These are phyloP conservation scores for Daldinia grandis DNA, from an alignment of 495 filamentous ascomycete species.

Conservation along the genomic window DNA sequence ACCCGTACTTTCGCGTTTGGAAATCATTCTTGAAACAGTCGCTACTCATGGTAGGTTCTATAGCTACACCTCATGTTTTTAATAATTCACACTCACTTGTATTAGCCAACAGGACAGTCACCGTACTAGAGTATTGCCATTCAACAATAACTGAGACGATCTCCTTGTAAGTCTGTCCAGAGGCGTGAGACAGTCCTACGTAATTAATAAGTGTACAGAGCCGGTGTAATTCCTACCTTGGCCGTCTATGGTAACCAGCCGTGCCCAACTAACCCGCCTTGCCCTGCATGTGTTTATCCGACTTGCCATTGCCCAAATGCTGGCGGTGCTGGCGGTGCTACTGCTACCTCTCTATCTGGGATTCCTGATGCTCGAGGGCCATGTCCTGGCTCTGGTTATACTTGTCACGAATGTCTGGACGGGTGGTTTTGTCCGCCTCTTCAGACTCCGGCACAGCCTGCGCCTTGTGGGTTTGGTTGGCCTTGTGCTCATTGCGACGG, in stretches of 20 bases:
- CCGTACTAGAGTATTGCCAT: constrained; percentile 15
- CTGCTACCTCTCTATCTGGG: constrained; percentile 18
- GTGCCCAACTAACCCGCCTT: constrained; percentile 34
- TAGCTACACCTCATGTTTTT: background rate
- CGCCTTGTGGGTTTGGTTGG: constrained; percentile 55
- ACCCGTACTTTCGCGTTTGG: constrained; percentile 9
- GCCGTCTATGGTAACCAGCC: constrained; percentile 20
- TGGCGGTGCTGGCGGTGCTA: background rate
- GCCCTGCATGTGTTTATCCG: constrained; percentile 20
- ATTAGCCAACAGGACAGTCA: background rate
- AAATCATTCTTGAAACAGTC: constrained; percentile 2
- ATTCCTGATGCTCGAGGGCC: constrained; percentile 40
- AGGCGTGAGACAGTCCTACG: background rate
- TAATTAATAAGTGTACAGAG: constrained; percentile 23
- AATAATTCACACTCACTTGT: background rate
- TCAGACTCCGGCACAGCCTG: constrained; percentile 51
- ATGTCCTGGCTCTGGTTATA: constrained; percentile 51
- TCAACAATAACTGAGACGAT: constrained; percentile 12
- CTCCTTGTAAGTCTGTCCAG: constrained; percentile 23
- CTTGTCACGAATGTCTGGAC: constrained; percentile 52
- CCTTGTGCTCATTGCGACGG: constrained; percentile 51
- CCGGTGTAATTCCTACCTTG: constrained; percentile 27
- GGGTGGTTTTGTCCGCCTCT: constrained; percentile 56
- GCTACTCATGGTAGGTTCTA: constrained; percentile 26
- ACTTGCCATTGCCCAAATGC: constrained; percentile 43